These are phyloP conservation scores for Pseudocercospora pini-densiflorae DNA, from an alignment of 2,329 filamentous ascomycete species.

Conservation along the genomic window DNA sequence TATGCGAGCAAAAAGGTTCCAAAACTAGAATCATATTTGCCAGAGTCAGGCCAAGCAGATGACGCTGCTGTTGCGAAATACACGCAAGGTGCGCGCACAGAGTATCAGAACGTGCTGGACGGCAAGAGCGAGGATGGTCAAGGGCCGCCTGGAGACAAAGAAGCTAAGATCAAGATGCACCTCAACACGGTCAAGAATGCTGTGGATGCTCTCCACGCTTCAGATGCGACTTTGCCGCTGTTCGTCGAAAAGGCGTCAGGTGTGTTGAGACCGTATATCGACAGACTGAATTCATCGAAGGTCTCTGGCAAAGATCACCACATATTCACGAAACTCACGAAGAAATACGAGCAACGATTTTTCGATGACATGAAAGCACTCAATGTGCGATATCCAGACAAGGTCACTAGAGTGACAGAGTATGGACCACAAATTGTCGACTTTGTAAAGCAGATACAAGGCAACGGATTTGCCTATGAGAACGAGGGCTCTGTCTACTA, in stretches of 20 bases:
- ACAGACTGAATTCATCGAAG: conserved; percentile 61
- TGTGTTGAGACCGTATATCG: conserved; percentile 81
- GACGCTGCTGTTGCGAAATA: conserved; percentile 41
- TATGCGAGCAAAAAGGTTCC: conserved; percentile 64
- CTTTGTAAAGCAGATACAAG: conserved; percentile 81
- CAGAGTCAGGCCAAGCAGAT: neutral
- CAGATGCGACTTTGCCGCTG: conserved; percentile 33
- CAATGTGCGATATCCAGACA: conserved; percentile 82
- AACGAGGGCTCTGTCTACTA: conserved; percentile 83
- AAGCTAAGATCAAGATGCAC: conserved; percentile 91
- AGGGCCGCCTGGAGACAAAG: conserved; percentile 66
- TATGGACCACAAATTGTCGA: conserved; percentile 85
- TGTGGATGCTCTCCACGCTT: conserved; percentile 52
- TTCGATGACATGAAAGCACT: conserved; percentile 84
- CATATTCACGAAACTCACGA: conserved; percentile 88
- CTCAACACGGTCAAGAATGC: conserved; percentile 66
- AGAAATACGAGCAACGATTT: conserved; percentile 85
- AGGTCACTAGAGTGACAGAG: conserved; percentile 87
- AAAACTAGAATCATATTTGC: conserved; percentile 2
- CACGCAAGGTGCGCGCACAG: conserved; percentile 52
- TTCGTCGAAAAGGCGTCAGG: conserved; percentile 67
- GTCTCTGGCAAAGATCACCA: conserved; percentile 65
- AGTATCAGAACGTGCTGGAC: conserved; percentile 59
- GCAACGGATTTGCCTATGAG: conserved; percentile 83
- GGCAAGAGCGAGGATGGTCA: conserved; percentile 61